A percentile compares a stretch with the other conserved stretches of the same genome.
phyloP scores from a whole-genome alignment of 169 alveolate species.

The Plasmodium fragile region DNA sequence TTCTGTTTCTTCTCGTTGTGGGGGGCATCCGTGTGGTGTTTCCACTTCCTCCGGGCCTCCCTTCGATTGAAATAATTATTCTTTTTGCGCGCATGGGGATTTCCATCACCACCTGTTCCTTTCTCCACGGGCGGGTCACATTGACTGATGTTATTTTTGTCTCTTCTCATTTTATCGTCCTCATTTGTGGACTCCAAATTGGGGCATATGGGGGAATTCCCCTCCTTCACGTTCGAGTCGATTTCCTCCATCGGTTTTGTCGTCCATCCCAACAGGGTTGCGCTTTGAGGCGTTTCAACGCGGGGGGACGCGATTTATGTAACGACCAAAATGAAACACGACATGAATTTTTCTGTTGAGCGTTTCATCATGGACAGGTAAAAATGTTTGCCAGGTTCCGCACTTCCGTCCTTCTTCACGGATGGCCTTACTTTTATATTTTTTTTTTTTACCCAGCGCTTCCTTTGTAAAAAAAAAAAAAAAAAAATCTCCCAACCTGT shows the following conservation, averaged over 20 bases:
- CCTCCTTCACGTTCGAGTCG: neutral
- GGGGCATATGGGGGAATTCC: neutral
- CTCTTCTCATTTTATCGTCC: neutral
- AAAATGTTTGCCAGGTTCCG: neutral
- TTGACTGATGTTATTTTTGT: neutral
- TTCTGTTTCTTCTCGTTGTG: neutral
- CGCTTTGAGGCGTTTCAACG: neutral
- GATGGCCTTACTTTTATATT: neutral
- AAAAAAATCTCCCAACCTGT: neutral
- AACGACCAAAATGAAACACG: neutral
- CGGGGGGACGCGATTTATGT: neutral
- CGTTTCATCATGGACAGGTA: neutral
- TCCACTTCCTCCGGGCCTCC: neutral
- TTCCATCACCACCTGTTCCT: neutral
- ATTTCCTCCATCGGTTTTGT: neutral
- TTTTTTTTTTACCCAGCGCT: neutral
- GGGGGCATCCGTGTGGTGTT: neutral
- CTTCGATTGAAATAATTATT: neutral
- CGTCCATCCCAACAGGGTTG: neutral
- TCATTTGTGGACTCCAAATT: neutral
- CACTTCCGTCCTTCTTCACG: neutral
- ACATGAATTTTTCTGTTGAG: neutral
- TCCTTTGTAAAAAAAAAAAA: neutral
- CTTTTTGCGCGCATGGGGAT: neutral
- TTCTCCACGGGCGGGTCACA: neutral